Conservation (phyloP, 2,329 filamentous ascomycete species). For the Calonectria pseudoturangicola region DNA sequence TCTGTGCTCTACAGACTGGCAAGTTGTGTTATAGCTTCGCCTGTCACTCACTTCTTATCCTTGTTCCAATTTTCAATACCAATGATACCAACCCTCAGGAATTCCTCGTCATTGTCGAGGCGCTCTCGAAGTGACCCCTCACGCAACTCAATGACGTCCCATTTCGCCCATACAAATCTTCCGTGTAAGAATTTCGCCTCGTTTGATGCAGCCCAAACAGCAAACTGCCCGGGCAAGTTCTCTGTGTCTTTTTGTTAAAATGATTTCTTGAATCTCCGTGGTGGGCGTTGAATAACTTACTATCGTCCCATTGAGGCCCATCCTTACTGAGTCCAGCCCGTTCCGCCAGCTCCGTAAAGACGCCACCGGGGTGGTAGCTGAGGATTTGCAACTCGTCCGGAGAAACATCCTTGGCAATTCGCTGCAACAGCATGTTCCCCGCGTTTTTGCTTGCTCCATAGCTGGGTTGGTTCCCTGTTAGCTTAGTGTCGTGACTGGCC, state of each 20-base stretch:
- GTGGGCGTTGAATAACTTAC: not conserved
- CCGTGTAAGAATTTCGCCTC: not conserved
- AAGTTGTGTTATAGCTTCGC: too few species aligned
- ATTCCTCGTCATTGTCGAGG: not conserved
- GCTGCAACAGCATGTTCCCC: not conserved
- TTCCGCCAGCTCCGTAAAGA: not conserved
- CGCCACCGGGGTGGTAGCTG: not conserved
- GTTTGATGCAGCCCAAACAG: not conserved
- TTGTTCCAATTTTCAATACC: too few species aligned
- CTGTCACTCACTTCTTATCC: too few species aligned
- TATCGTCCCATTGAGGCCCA: not conserved
- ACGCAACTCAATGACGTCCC: not conserved
- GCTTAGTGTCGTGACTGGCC: not conserved
- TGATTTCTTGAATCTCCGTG: not conserved
- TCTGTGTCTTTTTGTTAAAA: not conserved
- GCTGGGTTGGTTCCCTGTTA: not conserved
- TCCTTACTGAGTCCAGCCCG: not conserved
- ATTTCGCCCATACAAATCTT: not conserved
- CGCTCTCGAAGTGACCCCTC: not conserved
- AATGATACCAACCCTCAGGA: not conserved
- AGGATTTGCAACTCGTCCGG: not conserved
- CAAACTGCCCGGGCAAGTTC: not conserved
- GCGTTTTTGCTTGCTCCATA: not conserved
- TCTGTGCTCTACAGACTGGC: too few species aligned
- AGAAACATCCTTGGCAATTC: not conserved